These are phyloP conservation scores for Annona cherimola DNA, from an alignment of 164 flowering plant genomes.

Conservation along the genomic window DNA sequence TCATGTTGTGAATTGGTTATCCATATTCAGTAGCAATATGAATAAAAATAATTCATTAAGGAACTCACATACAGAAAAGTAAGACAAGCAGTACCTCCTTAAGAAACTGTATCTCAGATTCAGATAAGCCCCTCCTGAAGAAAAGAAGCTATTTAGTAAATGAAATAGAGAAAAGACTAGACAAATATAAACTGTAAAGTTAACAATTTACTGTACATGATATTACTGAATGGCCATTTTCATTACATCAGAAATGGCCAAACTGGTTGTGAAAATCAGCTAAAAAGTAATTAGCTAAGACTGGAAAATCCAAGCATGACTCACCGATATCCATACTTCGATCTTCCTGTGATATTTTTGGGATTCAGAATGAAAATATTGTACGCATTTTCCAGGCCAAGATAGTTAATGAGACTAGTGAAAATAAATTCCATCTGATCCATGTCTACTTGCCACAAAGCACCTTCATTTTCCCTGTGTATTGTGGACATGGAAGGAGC, in stretches of 20 bases:
- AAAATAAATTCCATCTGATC: conserved; percentile 73
- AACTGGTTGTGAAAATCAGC: background rate
- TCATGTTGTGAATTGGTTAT: no score
- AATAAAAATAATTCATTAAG: background rate
- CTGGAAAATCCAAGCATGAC: conserved; percentile 9
- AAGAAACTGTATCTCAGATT: conserved; percentile 68
- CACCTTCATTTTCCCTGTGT: conserved; percentile 47
- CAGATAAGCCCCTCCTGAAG: conserved; percentile 90
- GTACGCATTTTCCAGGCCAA: conserved; percentile 77
- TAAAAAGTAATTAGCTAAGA: background rate
- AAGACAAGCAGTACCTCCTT: conserved; percentile 50
- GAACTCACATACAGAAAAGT: background rate
- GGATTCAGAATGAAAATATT: conserved; percentile 87
- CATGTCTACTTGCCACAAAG: conserved; percentile 84
- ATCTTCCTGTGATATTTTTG: conserved; percentile 38
- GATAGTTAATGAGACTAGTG: conserved; percentile 71
- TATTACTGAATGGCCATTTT: background rate
- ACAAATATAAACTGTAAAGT: background rate
- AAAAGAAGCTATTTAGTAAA: conserved; percentile 6
- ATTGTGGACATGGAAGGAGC: background rate
- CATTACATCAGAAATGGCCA: background rate
- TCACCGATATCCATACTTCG: conserved; percentile 83
- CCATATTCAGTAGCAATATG: no score
- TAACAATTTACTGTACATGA: background rate
- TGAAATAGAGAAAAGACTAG: conserved; percentile 1